A percentile compares a stretch with the other conserved stretches of the same genome.
phyloP scores from a whole-genome alignment of 176 grass and related monocot genomes.

The Alloteropsis semialata region DNA sequence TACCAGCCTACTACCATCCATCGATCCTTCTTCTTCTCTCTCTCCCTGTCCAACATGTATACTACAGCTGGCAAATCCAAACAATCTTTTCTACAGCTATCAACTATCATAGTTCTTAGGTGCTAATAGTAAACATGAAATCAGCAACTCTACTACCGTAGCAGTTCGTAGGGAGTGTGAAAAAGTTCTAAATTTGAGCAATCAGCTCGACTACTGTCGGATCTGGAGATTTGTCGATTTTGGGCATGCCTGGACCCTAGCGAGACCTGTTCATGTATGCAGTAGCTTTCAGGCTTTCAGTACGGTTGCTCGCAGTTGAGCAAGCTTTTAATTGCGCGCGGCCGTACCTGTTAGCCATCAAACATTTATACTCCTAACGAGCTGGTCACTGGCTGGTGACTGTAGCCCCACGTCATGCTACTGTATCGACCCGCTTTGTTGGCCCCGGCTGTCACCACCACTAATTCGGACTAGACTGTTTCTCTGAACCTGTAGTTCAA shows the following conservation, averaged over 20 bases:
- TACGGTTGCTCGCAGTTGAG: background rate
- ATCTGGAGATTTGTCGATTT: background rate
- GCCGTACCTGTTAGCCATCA: background rate
- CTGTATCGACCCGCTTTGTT: background rate
- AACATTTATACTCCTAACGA: conserved; percentile 6
- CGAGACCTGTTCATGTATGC: background rate
- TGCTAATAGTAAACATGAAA: background rate
- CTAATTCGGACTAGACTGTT: background rate
- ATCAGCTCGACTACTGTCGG: background rate
- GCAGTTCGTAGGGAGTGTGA: background rate
- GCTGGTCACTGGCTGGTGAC: background rate
- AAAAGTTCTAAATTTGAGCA: background rate
- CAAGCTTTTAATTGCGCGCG: background rate
- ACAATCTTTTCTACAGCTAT: no score
- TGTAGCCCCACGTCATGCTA: background rate
- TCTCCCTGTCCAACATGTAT: no score
- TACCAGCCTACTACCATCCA: no score
- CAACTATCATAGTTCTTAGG: no score
- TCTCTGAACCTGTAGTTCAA: background rate
- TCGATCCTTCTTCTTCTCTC: no score
- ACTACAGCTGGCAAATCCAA: no score
- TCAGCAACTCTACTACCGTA: background rate
- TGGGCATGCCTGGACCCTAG: background rate
- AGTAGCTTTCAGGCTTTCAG: conserved; percentile 34
- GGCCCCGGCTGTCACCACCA: conserved; percentile 2